phyloP scores from a whole-genome alignment of 768 basidiomycete species.

The Kwoniella pini region DNA sequence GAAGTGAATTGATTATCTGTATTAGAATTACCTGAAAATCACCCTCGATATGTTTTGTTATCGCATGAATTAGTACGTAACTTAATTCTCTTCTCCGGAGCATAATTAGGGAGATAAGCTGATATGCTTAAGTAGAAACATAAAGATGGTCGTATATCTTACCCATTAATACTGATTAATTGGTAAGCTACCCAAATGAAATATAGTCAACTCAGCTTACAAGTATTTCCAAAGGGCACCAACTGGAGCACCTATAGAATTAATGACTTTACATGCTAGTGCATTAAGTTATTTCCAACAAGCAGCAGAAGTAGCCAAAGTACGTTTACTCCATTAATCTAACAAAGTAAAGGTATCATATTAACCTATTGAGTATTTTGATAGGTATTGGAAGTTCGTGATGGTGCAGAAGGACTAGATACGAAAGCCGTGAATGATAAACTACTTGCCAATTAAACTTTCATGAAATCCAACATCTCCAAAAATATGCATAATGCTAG shows the following conservation, averaged over 20 bases:
- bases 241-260: slow-evolving; percentile 69
- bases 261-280: slow-evolving; percentile 80
- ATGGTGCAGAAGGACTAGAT: slow-evolving; percentile 79
- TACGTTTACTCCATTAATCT: slow-evolving; percentile 12
- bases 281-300: slow-evolving; percentile 73
- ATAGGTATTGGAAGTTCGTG: slow-evolving; percentile 71
- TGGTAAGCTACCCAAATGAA: slow-evolving; percentile 56
- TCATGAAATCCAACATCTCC: no score
- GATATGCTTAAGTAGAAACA: slow-evolving; percentile 58
- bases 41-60: slow-evolving; percentile 80
- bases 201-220: neutral
- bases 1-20: slow-evolving; percentile 2
- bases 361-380: no score
- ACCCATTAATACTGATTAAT: slow-evolving; percentile 81
- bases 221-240: slow-evolving; percentile 61
- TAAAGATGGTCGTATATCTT: slow-evolving; percentile 77
- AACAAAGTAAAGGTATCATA: no score
- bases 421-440: slow-evolving; percentile 69
- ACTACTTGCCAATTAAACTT: slow-evolving; percentile 53
- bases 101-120: no score
- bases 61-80: slow-evolving; percentile 68
- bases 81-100: neutral
- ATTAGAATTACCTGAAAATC: slow-evolving; percentile 80
- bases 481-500: no score
- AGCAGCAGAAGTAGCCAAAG: slow-evolving; percentile 59